Percentiles rank a stretch among this genome's conserved stretches.
Evolutionary conservation across 768 basidiomycete genomes (phyloP).

Genomic region (Myochromella boudieri): DNA sequence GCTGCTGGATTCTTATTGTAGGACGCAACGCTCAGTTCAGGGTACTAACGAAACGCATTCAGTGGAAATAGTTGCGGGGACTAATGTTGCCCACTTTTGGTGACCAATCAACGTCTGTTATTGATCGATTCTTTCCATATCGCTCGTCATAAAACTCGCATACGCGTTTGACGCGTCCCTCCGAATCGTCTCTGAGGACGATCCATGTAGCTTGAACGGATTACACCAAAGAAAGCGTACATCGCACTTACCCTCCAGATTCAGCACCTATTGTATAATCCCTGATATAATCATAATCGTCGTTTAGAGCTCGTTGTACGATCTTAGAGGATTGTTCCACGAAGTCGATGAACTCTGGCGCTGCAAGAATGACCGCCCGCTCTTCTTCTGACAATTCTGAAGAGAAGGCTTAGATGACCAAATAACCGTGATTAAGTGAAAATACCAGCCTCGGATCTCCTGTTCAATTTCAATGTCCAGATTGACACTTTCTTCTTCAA

Average conservation of each 20-base stretch:
- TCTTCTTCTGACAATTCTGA: slow-evolving; percentile 88
- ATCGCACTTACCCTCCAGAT: slow-evolving; percentile 66
- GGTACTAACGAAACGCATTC: slow-evolving; percentile 62
- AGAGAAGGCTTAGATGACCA: background rate
- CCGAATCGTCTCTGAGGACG: slow-evolving; percentile 73
- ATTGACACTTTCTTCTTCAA: slow-evolving; percentile 81
- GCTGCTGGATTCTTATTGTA: slow-evolving; percentile 98
- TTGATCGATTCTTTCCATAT: slow-evolving; percentile 89
- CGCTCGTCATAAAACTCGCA: slow-evolving; percentile 93
- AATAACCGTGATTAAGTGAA: background rate
- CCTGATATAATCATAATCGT: slow-evolving; percentile 93
- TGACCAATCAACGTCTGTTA: slow-evolving; percentile 98
- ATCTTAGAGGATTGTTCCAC: slow-evolving; percentile 95
- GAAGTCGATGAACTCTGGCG: slow-evolving; percentile 91
- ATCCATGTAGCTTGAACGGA: background rate
- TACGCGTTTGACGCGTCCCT: slow-evolving; percentile 90
- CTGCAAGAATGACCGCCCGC: slow-evolving; percentile 74
- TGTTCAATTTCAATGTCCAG: slow-evolving; percentile 86
- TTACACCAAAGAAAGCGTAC: background rate
- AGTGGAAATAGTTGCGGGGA: background rate
- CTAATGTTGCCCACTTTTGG: slow-evolving; percentile 64
- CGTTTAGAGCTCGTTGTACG: slow-evolving; percentile 90
- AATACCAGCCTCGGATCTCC: slow-evolving; percentile 68
- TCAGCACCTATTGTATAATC: slow-evolving; percentile 94
- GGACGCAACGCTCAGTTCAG: slow-evolving; percentile 91